Evolutionary conservation across 116 monocot species (phyloP), one percentile per base, ranked within the genome.

Genomic region (Phalaenopsis hybrid): DNA sequence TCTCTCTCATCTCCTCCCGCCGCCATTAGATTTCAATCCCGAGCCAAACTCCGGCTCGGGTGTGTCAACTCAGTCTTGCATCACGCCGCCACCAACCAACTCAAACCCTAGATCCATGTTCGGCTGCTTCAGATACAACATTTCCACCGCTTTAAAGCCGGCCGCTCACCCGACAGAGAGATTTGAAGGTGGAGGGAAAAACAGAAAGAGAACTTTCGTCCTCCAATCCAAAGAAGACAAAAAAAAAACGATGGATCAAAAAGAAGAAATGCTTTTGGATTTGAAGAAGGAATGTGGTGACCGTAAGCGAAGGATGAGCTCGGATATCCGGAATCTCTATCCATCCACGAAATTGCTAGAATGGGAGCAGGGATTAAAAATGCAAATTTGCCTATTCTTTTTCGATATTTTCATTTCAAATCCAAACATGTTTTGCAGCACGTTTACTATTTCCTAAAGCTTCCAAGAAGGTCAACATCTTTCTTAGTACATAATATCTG

Each of bases 91-190:
- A 8, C 48, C 20, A 59, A 65, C 50, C 78, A 57, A 20, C 69
- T 44, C 15, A 78, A 83, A 78, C 77, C 83, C 78, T 78, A 83
- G 78, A 83, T 83, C 83, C 34, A 77, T 52, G 8, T 51, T 67
- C 52, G 77, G 78, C 63, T 83, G 77, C 78, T 83, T 78, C 78
- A 78, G 59, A 69, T 78, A 83, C 78, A 83, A 58, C 83, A 83
- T 83, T 75, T 44, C 75, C 7, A 2, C 43, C 2, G 45, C 44
- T n/a, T 11, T 8, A 65, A 18, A 31, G 16, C 20, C n/a, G 3
- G 65, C 65, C 25, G 65, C 65, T 65, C 21, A 8, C 65, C 25
- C 25, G 23, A 65, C 16, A 55, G 13, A n/a, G 45, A 18, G 5
- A 75, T 45, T 20, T 45, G 75, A n/a, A 44, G 20, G 16, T 37